Conservation (phyloP, 2,329 filamentous ascomycete genomes). For the Cadophora gregata region DNA sequence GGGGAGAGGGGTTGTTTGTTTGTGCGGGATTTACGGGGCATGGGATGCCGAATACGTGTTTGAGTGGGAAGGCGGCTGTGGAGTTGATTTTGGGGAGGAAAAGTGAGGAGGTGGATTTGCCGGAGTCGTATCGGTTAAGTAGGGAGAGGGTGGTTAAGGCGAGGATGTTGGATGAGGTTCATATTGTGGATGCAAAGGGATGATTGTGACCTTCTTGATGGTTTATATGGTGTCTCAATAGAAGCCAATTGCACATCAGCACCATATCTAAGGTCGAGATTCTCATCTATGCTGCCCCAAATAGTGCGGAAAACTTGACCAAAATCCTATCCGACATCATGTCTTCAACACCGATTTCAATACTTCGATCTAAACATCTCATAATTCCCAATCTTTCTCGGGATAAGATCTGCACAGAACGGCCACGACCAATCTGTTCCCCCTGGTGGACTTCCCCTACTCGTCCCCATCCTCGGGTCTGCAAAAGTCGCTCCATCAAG, state of each 20-base stretch:
- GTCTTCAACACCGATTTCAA: no score
- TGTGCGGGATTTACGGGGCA: conserved; percentile 74
- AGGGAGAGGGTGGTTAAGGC: conserved; percentile 35
- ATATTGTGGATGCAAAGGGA: conserved; percentile 37
- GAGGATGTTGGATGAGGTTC: conserved; percentile 37
- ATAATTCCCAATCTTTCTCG: neutral
- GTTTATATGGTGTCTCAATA: no score
- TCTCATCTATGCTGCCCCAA: no score
- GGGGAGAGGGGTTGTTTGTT: conserved; percentile 64
- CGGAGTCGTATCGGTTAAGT: conserved; percentile 47
- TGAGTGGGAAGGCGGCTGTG: conserved; percentile 68
- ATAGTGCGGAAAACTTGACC: neutral
- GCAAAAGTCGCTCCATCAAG: conserved; percentile 10
- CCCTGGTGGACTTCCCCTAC: neutral
- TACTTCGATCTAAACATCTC: neutral
- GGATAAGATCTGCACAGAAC: conserved; percentile 10
- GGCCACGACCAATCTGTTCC: conserved; percentile 12
- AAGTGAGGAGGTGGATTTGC: conserved; percentile 51
- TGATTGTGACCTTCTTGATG: no score
- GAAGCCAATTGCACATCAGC: no score
- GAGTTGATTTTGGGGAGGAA: conserved; percentile 58
- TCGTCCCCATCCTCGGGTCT: neutral
- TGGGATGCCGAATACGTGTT: conserved; percentile 76
- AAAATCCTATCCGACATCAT: neutral
- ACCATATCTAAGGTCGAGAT: no score